A percentile compares a stretch with the other conserved stretches of the same genome.
phyloP scores from a whole-genome alignment of 495 filamentous ascomycete genomes.

The Cudoniella acicularis region DNA sequence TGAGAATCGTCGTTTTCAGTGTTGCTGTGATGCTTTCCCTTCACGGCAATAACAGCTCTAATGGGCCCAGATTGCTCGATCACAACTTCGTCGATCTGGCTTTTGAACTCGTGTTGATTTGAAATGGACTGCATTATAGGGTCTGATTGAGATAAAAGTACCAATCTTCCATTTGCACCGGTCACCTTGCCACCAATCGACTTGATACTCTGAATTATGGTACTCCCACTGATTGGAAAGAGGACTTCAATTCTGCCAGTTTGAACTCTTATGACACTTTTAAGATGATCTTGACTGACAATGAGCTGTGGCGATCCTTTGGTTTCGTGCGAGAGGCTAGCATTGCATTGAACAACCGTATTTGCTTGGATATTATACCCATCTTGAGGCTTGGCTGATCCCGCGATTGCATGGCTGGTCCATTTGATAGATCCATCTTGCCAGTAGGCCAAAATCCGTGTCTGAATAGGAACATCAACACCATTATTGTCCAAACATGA shows the following conservation, averaged over 20 bases:
- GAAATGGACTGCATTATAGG: no score
- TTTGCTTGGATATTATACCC: slow-evolving; percentile 23
- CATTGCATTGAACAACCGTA: slow-evolving; percentile 11
- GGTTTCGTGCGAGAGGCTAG: slow-evolving; percentile 28
- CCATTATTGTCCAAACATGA: not conserved
- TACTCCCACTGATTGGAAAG: slow-evolving; percentile 34
- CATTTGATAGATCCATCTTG: slow-evolving; percentile 45
- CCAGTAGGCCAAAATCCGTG: slow-evolving; percentile 43
- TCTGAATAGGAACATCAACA: slow-evolving; percentile 26
- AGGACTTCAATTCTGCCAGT: not conserved
- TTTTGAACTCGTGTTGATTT: no score
- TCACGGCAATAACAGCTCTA: no score
- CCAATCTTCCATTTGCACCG: slow-evolving; percentile 31
- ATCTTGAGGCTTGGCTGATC: slow-evolving; percentile 19
- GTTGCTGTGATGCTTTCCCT: no score
- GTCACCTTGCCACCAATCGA: slow-evolving; percentile 18
- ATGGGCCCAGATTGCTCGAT: no score
- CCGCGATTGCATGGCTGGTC: slow-evolving; percentile 39
- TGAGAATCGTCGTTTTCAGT: no score
- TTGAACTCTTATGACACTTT: not conserved
- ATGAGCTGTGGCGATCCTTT: no score
- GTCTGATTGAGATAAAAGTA: no score
- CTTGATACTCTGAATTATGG: slow-evolving; percentile 32
- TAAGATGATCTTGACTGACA: slow-evolving; percentile 36
- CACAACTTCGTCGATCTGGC: no score